Evolutionary conservation across 371 early-diverging fungal species (phyloP).

Genomic region (Apophysomyces variabilis): DNA sequence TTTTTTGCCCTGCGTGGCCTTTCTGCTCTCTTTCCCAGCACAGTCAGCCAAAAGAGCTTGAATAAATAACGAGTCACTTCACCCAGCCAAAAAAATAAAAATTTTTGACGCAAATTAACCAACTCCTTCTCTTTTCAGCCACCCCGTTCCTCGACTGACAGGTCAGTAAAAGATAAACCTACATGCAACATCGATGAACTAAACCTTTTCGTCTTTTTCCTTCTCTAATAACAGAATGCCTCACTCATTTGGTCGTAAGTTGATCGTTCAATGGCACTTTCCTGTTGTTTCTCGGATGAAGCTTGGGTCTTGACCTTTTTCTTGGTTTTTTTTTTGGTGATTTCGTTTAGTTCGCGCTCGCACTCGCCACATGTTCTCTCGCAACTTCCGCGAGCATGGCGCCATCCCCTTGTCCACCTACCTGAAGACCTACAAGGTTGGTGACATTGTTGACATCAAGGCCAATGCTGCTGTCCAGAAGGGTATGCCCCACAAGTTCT

Average conservation of each 20-base stretch:
- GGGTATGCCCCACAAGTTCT: constrained; percentile 99
- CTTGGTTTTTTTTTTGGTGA: not conserved
- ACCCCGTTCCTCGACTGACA: constrained; percentile 11
- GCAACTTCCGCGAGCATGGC: constrained; percentile 96
- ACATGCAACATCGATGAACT: not conserved
- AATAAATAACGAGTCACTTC: not conserved
- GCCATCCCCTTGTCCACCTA: constrained; percentile 95
- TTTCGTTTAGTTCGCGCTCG: constrained; percentile 82
- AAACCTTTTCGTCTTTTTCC: not conserved
- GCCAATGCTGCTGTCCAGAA: constrained; percentile 93
- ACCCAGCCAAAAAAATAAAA: constrained; percentile 10
- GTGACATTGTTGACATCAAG: constrained; percentile 40
- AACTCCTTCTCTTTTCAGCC: constrained; percentile 2
- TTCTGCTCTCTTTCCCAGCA: no score
- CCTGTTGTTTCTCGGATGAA: not conserved
- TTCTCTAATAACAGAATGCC: constrained; percentile 66
- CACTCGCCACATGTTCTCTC: constrained; percentile 98
- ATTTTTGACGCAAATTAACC: constrained; percentile 8
- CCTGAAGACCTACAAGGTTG: constrained; percentile 95
- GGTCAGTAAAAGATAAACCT: not conserved
- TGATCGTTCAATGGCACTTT: constrained; percentile 1
- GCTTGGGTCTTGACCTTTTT: constrained; percentile 11
- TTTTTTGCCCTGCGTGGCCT: no score
- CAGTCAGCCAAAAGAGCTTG: no score
- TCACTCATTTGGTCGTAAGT: constrained; percentile 90